Conservation (phyloP, 192 early-diverging fungal genomes). For the Coemansia furcata region DNA sequence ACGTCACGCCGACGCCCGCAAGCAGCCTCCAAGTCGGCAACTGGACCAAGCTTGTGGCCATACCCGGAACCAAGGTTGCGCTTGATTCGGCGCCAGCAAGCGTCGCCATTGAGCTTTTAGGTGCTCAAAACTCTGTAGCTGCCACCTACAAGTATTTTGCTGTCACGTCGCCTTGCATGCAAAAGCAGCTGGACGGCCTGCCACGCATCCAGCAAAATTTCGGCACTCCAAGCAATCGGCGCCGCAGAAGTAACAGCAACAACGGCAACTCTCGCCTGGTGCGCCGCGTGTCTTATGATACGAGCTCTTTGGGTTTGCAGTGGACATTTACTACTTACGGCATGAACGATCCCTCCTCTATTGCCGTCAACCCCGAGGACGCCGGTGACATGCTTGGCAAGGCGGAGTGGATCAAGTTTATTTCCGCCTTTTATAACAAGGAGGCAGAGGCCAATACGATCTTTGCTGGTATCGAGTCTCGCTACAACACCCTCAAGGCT, state of each 20-base stretch:
- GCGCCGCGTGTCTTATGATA: slow-evolving; percentile 48
- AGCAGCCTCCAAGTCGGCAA: slow-evolving; percentile 40
- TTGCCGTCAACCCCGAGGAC: slow-evolving; percentile 38
- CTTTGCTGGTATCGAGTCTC: slow-evolving; percentile 34
- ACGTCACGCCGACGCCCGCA: slow-evolving; percentile 49
- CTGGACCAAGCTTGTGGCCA: slow-evolving; percentile 45
- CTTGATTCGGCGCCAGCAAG: slow-evolving; percentile 46
- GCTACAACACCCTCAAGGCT: slow-evolving; percentile 36
- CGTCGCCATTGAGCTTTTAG: slow-evolving; percentile 47
- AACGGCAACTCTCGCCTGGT: slow-evolving; percentile 7
- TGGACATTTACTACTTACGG: slow-evolving; percentile 55
- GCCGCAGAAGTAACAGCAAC: background rate
- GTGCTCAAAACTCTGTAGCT: slow-evolving; percentile 27
- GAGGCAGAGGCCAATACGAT: slow-evolving; percentile 39
- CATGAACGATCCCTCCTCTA: slow-evolving; percentile 44
- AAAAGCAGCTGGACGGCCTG: slow-evolving; percentile 52
- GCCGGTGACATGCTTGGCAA: slow-evolving; percentile 44
- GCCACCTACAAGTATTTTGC: slow-evolving; percentile 36
- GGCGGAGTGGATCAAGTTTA: slow-evolving; percentile 50
- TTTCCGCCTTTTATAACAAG: slow-evolving; percentile 40
- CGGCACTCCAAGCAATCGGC: slow-evolving; percentile 17
- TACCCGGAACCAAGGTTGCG: slow-evolving; percentile 39
- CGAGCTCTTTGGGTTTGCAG: slow-evolving; percentile 49
- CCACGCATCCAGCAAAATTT: slow-evolving; percentile 37
- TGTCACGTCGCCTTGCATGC: slow-evolving; percentile 54